These are phyloP conservation scores for Globisporangium uncinulatum DNA, from an alignment of 352 stramenopile genomes.

Conservation along the genomic window DNA sequence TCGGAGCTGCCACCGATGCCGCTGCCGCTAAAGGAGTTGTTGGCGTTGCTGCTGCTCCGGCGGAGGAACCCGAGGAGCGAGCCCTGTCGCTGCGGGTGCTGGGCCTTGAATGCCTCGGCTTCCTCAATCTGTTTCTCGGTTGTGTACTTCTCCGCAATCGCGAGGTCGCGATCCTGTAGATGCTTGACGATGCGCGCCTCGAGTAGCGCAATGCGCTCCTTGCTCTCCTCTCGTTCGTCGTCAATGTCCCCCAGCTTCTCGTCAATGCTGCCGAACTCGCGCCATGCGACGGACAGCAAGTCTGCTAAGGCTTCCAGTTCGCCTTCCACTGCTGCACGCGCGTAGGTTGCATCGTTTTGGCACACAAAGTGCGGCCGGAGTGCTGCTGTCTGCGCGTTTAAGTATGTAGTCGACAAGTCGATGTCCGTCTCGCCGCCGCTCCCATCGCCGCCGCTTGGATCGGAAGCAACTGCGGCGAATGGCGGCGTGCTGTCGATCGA, in stretches of 20 bases:
- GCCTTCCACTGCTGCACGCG: slow-evolving; percentile 38
- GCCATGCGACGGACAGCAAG: slow-evolving; percentile 34
- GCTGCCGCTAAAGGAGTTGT: background rate
- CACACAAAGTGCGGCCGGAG: background rate
- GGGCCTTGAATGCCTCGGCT: slow-evolving; percentile 44
- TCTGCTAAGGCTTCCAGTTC: slow-evolving; percentile 43
- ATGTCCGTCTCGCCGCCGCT: background rate
- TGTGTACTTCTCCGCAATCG: slow-evolving; percentile 67
- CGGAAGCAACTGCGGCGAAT: slow-evolving; percentile 10
- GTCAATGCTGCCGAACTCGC: slow-evolving; percentile 37
- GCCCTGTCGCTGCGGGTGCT: slow-evolving; percentile 17
- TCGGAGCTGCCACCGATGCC: slow-evolving; percentile 3
- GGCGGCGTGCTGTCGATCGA: slow-evolving; percentile 22
- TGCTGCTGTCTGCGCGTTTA: slow-evolving; percentile 5
- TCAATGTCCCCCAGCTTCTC: slow-evolving; percentile 35
- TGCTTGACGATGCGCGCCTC: slow-evolving; percentile 72
- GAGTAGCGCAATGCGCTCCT: slow-evolving; percentile 47
- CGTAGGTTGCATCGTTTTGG: slow-evolving; percentile 17
- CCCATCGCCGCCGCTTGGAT: background rate
- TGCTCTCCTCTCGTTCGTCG: slow-evolving; percentile 35
- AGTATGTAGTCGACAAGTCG: background rate
- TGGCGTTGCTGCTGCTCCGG: slow-evolving; percentile 12
- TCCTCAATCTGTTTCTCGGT: slow-evolving; percentile 63
- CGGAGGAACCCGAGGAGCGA: slow-evolving; percentile 18
- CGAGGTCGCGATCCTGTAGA: slow-evolving; percentile 62